phyloP scores from a whole-genome alignment of 768 basidiomycete genomes.

The Collybiopsis luxurians region DNA sequence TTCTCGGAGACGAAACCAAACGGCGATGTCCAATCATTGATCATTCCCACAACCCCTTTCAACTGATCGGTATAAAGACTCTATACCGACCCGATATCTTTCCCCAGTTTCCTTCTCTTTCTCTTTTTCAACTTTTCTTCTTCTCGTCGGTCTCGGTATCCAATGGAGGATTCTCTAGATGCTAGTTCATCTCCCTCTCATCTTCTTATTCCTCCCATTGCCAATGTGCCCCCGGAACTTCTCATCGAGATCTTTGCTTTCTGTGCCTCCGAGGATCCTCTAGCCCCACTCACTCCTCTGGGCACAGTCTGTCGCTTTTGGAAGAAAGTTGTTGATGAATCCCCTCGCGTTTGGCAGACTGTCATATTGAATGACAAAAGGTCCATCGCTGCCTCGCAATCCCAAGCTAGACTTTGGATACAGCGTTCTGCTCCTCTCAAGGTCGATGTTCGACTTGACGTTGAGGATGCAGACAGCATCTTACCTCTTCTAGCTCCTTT shows the following conservation, averaged over 20 bases:
- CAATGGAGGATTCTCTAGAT: slow-evolving; percentile 3
- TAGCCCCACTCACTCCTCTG: slow-evolving; percentile 48
- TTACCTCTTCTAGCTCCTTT: slow-evolving; percentile 66
- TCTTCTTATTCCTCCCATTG: background rate
- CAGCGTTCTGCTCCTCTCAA: slow-evolving; percentile 49
- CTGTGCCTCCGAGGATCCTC: slow-evolving; percentile 39
- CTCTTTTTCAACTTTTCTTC: slow-evolving; percentile 1
- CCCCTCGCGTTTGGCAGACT: slow-evolving; percentile 61
- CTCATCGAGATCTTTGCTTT: slow-evolving; percentile 59
- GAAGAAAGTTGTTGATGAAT: slow-evolving; percentile 49
- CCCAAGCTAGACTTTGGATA: slow-evolving; percentile 54
- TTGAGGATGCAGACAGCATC: slow-evolving; percentile 46
- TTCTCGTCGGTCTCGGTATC: slow-evolving; percentile 5
- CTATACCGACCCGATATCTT: too few relatives aligned
- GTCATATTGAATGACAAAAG: slow-evolving; percentile 47
- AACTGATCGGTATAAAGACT: too few relatives aligned
- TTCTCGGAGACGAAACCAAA: too few relatives aligned
- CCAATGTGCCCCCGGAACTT: slow-evolving; percentile 54
- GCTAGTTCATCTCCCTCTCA: slow-evolving; percentile 3
- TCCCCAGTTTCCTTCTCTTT: too few relatives aligned
- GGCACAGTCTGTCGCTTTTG: slow-evolving; percentile 57
- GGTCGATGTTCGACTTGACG: slow-evolving; percentile 52
- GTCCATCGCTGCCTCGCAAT: slow-evolving; percentile 34
- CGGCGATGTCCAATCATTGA: too few relatives aligned
- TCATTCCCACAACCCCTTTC: too few relatives aligned